phyloP scores from a whole-genome alignment of 2,329 filamentous ascomycete species.

The Fusarium praegraminearum region DNA sequence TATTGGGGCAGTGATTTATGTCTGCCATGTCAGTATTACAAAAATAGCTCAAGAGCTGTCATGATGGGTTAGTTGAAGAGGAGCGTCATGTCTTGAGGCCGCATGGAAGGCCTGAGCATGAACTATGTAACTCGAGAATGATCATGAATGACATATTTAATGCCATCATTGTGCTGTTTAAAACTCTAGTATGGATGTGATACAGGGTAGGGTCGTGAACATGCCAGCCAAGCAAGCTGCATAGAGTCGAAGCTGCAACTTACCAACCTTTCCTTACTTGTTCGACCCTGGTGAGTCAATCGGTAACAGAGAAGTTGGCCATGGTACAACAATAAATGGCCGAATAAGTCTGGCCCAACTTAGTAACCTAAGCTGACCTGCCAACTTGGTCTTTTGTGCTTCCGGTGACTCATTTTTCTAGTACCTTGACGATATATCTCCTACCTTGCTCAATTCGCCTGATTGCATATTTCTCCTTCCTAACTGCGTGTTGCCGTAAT shows the following conservation, averaged over 20 bases:
- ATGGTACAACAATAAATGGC: too few species aligned
- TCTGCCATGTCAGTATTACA: conserved; percentile 44
- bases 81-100: conserved; percentile 25
- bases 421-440: too few species aligned
- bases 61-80: conserved; percentile 37
- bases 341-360: too few species aligned
- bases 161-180: conserved; percentile 14
- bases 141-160: conserved; percentile 48
- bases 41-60: conserved; percentile 39
- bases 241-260: background rate
- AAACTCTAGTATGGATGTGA: background rate
- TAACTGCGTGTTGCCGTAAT: background rate
- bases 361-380: background rate
- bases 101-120: conserved; percentile 19
- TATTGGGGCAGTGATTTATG: conserved; percentile 42
- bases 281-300: background rate
- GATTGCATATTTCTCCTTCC: too few species aligned
- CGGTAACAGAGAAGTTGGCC: too few species aligned
- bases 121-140: conserved; percentile 41
- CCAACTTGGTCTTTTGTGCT: background rate
- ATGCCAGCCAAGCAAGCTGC: background rate
- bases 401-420: too few species aligned
- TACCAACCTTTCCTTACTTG: background rate
- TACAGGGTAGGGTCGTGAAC: background rate
- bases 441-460: too few species aligned